Conservation (phyloP, 495 filamentous ascomycete species). For the Daldinia childiae region DNA sequence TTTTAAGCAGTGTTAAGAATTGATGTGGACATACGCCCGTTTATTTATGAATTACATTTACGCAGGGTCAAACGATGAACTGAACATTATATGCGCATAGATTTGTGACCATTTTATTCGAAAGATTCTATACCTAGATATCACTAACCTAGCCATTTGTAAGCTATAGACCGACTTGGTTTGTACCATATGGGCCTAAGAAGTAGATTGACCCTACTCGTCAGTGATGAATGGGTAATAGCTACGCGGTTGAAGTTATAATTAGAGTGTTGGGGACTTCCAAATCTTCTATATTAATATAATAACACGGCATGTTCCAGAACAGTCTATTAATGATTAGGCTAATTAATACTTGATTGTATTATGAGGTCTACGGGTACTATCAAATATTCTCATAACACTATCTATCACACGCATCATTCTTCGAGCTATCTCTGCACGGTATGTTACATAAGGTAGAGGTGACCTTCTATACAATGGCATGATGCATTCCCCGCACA, state of each 20-base stretch:
- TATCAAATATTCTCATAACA: background rate
- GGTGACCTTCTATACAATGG: background rate
- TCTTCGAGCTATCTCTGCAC: slow-evolving; percentile 14
- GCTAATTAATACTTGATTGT: slow-evolving; percentile 10
- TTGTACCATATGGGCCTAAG: background rate
- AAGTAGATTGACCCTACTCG: background rate
- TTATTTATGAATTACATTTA: slow-evolving; percentile 28
- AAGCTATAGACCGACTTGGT: background rate
- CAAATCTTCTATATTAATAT: background rate
- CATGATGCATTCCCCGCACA: slow-evolving; percentile 21
- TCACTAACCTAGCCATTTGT: background rate
- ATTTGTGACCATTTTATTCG: slow-evolving; percentile 3
- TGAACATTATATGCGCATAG: slow-evolving; percentile 21
- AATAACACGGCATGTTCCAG: slow-evolving; percentile 10
- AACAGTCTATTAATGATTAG: slow-evolving; percentile 5
- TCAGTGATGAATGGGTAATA: background rate
- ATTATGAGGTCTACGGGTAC: background rate
- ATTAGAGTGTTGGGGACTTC: background rate
- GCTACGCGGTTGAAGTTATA: background rate
- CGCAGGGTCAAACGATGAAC: slow-evolving; percentile 17
- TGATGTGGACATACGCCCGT: slow-evolving; percentile 28
- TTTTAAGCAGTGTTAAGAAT: slow-evolving; percentile 8
- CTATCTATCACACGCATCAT: background rate
- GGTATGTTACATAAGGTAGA: slow-evolving; percentile 30
- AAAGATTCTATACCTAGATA: background rate